Conservation (phyloP, 2,329 filamentous ascomycete species). For the Aspergillus sp. region DNA sequence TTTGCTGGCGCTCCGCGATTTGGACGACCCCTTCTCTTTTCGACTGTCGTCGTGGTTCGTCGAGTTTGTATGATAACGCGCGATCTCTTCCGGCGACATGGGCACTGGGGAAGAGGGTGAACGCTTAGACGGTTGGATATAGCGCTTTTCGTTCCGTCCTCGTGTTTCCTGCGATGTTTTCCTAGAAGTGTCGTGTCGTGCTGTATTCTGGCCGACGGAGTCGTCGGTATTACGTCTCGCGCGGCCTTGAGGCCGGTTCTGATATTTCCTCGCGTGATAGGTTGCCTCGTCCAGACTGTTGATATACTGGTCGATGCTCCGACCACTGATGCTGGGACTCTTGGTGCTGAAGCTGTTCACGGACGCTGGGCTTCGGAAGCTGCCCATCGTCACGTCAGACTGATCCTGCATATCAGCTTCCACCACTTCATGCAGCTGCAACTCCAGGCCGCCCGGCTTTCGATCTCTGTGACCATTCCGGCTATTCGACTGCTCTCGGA, state of each 20-base stretch:
- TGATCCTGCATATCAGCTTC: conserved; percentile 52
- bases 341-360: conserved; percentile 51
- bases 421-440: conserved; percentile 57
- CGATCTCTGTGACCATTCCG: conserved; percentile 67
- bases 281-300: conserved; percentile 79
- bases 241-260: conserved; percentile 50
- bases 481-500: conserved; percentile 60
- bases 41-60: conserved; percentile 50
- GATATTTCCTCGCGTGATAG: conserved; percentile 55
- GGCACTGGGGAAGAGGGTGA: conserved; percentile 90
- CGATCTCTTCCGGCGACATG: conserved; percentile 86
- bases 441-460: conserved; percentile 72
- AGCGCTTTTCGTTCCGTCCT: conserved; percentile 64
- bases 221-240: conserved; percentile 48
- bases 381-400: conserved; percentile 51
- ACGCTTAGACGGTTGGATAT: conserved; percentile 73
- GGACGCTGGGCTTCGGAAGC: conserved; percentile 34
- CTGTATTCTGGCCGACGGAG: conserved; percentile 46
- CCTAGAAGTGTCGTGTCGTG: conserved; percentile 52
- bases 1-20: conserved; percentile 49
- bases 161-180: conserved; percentile 66
- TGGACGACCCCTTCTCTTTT: conserved; percentile 36
- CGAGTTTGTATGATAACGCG: conserved; percentile 46
- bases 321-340: conserved; percentile 60
- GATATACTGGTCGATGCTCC: conserved; percentile 79